Evolutionary conservation across 768 basidiomycete species (phyloP).

Genomic region (Lactifluus pinguis): DNA sequence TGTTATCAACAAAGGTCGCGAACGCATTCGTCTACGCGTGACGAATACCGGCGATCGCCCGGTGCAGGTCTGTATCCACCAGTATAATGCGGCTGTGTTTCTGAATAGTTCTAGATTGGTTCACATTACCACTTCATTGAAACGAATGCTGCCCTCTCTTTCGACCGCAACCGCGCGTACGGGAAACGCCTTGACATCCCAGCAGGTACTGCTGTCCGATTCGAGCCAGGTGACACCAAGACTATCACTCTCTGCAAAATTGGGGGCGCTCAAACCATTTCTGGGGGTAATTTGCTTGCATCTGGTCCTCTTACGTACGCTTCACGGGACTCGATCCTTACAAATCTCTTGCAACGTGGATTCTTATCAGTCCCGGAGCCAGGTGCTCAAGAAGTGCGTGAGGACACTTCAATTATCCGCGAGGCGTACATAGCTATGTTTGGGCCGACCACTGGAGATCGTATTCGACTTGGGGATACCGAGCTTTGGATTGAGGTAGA

Average conservation of each 20-base stretch:
- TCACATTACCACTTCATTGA: constrained; percentile 95
- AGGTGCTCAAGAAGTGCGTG: constrained; percentile 40
- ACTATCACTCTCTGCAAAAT: constrained; percentile 76
- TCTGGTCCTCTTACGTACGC: constrained; percentile 41
- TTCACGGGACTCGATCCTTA: constrained; percentile 40
- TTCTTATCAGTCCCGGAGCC: constrained; percentile 69
- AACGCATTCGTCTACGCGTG: constrained; percentile 62
- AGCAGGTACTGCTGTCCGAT: constrained; percentile 91
- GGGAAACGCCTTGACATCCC: constrained; percentile 87
- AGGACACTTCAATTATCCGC: constrained; percentile 50
- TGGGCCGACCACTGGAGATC: constrained; percentile 89
- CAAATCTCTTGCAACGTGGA: constrained; percentile 42
- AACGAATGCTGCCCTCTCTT: constrained; percentile 70
- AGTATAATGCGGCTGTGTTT: not conserved
- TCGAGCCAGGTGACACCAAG: constrained; percentile 88
- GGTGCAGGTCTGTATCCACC: constrained; percentile 55
- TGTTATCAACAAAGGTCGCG: constrained; percentile 64
- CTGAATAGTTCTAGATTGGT: constrained; percentile 49
- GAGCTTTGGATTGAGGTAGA: constrained; percentile 90
- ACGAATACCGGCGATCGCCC: constrained; percentile 91
- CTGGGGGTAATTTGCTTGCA: constrained; percentile 74
- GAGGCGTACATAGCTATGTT: constrained; percentile 88
- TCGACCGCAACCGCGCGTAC: constrained; percentile 76
- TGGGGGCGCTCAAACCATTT: constrained; percentile 58
- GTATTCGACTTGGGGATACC: constrained; percentile 83